Base-by-base conservation (phyloP, 495 filamentous ascomycete genomes). In the Talaromyces stipitatus region DNA sequence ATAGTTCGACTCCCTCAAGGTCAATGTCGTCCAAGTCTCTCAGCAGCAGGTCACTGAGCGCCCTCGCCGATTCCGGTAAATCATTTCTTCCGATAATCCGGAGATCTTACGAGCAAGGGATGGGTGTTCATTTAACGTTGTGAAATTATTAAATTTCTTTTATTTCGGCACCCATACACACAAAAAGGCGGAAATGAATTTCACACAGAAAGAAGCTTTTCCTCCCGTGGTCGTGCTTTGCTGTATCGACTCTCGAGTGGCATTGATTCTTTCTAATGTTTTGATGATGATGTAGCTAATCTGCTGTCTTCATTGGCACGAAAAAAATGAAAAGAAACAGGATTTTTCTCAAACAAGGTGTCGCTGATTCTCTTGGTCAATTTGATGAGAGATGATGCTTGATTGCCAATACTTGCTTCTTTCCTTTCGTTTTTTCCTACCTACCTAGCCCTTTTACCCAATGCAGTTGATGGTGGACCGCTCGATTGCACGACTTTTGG, bases 1-100 rank as follows among this genome's bases (percentile, higher is more conserved):
- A 57, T 68, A 97, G 92, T 97, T 97, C 82, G 92, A 97, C 76
- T 86, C 85, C 61, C 91, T 97, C 74, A 89, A 92, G 67, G 91
- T 96, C 86, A 95, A 91, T 77, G 88, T 96, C 67, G 84, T 92
- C 65, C 73, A 86, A 61, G 91, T 97, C 61, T 79, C 85, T 65
- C 91, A 96, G 79, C 88, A 89, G 75, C 92, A 96, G 82, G 72
- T 77, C 51, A 75, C 79, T 67, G 90, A 95, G 81, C 85, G 89
- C 61, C 87, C 86, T 58, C 82, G 85, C 59, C 81, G 84, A 67
- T 86, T 83, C 71, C 64, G 68, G 61, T 76, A 74, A 70, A 68
- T 66, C 38, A 14, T 30, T 24, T 56, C 27, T 43, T 56, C 24
- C 20, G 12, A 30, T 27, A 26, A 48, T 55, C 59, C 53, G 53